A percentile compares a stretch with the other conserved stretches of the same genome.
phyloP scores from a whole-genome alignment of 768 basidiomycete genomes.

The Melanogaster broomeanus region DNA sequence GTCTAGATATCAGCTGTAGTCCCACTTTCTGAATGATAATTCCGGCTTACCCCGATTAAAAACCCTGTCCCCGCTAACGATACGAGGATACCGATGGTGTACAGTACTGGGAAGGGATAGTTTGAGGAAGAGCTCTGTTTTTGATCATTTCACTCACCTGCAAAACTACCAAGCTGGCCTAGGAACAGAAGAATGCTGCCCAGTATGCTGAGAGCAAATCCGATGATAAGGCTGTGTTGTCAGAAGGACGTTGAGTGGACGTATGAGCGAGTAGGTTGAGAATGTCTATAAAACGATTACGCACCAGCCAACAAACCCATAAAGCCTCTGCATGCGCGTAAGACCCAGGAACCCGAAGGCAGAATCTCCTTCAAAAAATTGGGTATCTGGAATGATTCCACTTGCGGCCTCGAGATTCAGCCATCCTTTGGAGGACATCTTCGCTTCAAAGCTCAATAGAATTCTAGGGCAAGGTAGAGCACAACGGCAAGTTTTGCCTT shows the following conservation, averaged over 20 bases:
- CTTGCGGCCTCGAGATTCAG: slow-evolving; percentile 77
- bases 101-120: slow-evolving; percentile 60
- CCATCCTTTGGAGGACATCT: slow-evolving; percentile 74
- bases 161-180: slow-evolving; percentile 67
- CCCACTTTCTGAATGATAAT: background rate
- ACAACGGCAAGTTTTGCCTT: background rate
- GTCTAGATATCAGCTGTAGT: background rate
- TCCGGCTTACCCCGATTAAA: slow-evolving; percentile 78
- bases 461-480: background rate
- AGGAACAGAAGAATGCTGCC: slow-evolving; percentile 79
- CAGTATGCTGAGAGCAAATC: slow-evolving; percentile 79
- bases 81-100: slow-evolving; percentile 78
- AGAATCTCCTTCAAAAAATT: slow-evolving; percentile 87
- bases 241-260: background rate
- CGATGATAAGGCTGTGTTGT: slow-evolving; percentile 60
- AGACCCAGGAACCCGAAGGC: slow-evolving; percentile 82
- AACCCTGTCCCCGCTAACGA: slow-evolving; percentile 89
- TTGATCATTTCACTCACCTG: slow-evolving; percentile 50
- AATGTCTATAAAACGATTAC: slow-evolving; percentile 20
- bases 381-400: slow-evolving; percentile 67
- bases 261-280: background rate
- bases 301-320: slow-evolving; percentile 85
- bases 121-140: slow-evolving; percentile 3
- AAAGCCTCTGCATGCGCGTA: slow-evolving; percentile 77
- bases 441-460: background rate